These are phyloP conservation scores for Sophora flavescens DNA, from an alignment of 306 rosid genomes.

Conservation along the genomic window DNA sequence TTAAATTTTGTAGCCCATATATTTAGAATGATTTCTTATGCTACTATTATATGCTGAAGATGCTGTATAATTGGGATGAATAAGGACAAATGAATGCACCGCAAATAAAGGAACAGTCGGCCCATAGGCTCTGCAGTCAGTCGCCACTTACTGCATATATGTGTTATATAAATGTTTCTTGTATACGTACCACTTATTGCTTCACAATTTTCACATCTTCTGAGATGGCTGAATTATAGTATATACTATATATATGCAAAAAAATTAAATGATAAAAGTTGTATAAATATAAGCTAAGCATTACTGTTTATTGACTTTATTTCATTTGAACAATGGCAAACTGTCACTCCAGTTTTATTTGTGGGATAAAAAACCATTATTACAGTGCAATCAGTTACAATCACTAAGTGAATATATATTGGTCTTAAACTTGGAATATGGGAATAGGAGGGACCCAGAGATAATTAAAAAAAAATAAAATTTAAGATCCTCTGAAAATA, in stretches of 20 bases:
- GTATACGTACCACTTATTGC: too few relatives aligned
- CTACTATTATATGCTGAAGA: not conserved
- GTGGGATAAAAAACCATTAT: conserved; percentile 17
- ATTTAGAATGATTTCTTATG: too few relatives aligned
- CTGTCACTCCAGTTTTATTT: conserved; percentile 26
- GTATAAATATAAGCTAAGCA: too few relatives aligned
- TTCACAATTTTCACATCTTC: too few relatives aligned
- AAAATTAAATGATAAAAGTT: too few relatives aligned
- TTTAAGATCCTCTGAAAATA: conserved; percentile 8
- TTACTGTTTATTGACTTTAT: too few relatives aligned
- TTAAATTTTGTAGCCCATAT: not conserved
- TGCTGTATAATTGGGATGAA: not conserved
- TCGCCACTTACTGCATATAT: not conserved
- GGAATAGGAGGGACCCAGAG: conserved; percentile 35
- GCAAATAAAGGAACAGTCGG: conserved; percentile 18
- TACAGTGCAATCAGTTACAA: conserved; percentile 31
- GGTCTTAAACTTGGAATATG: conserved; percentile 18
- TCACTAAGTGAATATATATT: conserved; percentile 32
- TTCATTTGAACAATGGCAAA: conserved; percentile 6
- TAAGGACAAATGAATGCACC: conserved; percentile 25
- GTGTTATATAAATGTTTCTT: not conserved
- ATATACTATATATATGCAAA: too few relatives aligned
- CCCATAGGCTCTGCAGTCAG: conserved; percentile 40
- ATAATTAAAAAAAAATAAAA: too few relatives aligned
- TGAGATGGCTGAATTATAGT: too few relatives aligned